Percentiles rank a stretch among this genome's conserved stretches.
Conservation (phyloP, 345 rosid genomes). For the Rhodamnia argentea region DNA sequence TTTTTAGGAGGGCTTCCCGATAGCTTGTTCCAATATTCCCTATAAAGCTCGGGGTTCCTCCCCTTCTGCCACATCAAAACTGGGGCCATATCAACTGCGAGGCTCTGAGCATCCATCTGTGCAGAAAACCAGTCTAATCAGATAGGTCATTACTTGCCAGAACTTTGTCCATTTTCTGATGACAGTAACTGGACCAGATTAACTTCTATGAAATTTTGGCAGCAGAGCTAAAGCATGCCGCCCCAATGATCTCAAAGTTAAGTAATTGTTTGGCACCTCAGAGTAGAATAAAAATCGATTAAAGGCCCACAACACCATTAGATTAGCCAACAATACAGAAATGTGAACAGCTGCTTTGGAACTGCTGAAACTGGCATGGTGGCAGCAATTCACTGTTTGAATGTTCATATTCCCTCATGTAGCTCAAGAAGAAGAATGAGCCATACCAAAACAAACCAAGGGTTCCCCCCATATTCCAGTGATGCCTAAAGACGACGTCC, state of each 20-base stretch:
- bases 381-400: not conserved
- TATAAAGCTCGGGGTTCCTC: conserved; percentile 48
- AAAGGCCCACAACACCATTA: not conserved
- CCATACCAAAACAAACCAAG: not conserved
- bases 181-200: not conserved
- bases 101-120: conserved; percentile 85
- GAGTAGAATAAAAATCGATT: not conserved
- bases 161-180: not conserved
- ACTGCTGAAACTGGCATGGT: not conserved
- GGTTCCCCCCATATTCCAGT: not conserved
- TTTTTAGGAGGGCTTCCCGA: conserved; percentile 28
- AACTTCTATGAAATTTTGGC: not conserved
- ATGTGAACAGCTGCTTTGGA: not conserved
- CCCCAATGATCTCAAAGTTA: not conserved
- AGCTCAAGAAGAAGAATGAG: not conserved
- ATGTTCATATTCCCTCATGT: not conserved
- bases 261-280: not conserved
- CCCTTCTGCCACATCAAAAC: conserved; percentile 84
- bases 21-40: conserved; percentile 63
- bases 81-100: conserved; percentile 85
- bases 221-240: not conserved
- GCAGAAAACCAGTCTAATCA: not conserved
- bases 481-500: not conserved
- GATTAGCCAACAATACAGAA: not conserved
- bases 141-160: not conserved